Conservation (phyloP, 1,284 basidiomycete species). For the Heterobasidion parviporum region DNA sequence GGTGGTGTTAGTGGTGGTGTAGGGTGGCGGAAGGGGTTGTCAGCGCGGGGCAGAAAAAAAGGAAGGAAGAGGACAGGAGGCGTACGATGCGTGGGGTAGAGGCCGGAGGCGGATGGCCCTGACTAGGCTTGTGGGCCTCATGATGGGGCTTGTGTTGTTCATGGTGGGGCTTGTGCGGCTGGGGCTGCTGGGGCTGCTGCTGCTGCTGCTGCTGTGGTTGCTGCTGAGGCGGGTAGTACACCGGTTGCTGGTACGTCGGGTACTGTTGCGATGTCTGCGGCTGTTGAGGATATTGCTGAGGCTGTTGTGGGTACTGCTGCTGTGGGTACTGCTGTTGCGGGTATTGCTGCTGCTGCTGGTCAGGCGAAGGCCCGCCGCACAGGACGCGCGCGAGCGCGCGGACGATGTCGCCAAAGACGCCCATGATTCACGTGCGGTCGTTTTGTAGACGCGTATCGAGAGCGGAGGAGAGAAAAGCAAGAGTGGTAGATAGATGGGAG, state of each 20-base stretch:
- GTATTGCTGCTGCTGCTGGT: not conserved
- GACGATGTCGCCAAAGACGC: conserved; percentile 2
- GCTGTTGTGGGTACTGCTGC: not conserved
- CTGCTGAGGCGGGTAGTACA: conserved; percentile 5
- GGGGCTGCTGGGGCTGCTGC: conserved; percentile 7
- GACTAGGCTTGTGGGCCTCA: too few species aligned
- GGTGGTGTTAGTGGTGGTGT: conserved; percentile 58
- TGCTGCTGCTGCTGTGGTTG: conserved; percentile 5
- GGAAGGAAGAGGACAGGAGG: not conserved
- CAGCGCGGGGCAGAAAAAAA: not conserved
- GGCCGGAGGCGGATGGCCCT: not conserved
- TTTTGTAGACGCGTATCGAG: too few species aligned
- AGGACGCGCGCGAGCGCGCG: not conserved
- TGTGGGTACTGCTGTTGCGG: not conserved
- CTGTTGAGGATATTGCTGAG: not conserved
- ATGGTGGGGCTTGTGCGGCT: conserved; percentile 7
- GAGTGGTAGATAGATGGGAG: too few species aligned
- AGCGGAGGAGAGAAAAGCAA: too few species aligned
- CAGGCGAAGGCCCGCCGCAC: not conserved
- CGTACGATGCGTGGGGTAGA: not conserved
- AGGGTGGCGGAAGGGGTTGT: not conserved
- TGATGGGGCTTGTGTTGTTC: conserved; percentile 1
- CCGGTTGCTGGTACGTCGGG: conserved; percentile 3
- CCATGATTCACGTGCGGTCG: not conserved
- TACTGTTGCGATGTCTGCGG: not conserved